Conservation (phyloP, 257 asterid genomes). For the Vinca minor region DNA sequence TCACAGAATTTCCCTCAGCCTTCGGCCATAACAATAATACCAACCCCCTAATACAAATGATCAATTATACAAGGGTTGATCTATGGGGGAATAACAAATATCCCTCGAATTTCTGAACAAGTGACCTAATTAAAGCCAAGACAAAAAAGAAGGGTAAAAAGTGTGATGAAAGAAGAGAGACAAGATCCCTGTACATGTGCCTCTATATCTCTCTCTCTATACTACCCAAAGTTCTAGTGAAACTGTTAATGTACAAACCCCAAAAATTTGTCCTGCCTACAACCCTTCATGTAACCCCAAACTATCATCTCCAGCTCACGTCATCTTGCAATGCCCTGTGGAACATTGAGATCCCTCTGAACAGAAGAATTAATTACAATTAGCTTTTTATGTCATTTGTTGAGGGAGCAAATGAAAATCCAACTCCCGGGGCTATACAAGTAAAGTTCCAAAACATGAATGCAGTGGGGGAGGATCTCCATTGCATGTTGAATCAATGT, state of each 20-base stretch:
- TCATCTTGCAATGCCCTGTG: slow-evolving; percentile 24
- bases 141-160: slow-evolving; percentile 17
- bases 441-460: no score
- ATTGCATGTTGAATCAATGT: no score
- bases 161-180: slow-evolving; percentile 27
- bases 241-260: slow-evolving; percentile 45
- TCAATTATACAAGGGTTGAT: slow-evolving; percentile 24
- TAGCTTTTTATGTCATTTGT: neutral
- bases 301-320: slow-evolving; percentile 17
- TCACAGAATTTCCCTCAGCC: slow-evolving; percentile 63
- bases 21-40: slow-evolving; percentile 63
- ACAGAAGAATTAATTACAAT: neutral
- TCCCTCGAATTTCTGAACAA: slow-evolving; percentile 32
- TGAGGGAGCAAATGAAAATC: no score
- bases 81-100: slow-evolving; percentile 29
- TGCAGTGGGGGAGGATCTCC: no score
- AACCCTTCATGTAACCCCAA: slow-evolving; percentile 23
- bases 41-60: slow-evolving; percentile 33
- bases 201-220: slow-evolving; percentile 48
- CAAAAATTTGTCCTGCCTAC: slow-evolving; percentile 27
- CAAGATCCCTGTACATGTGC: slow-evolving; percentile 68
- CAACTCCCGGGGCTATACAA: no score
- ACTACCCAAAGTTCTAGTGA: slow-evolving; percentile 38
- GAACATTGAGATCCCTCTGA: slow-evolving; percentile 37
- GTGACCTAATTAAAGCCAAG: slow-evolving; percentile 15